These are phyloP conservation scores for Tetrapisispora nanseiensis DNA, from an alignment of 805 yeast species.

Conservation along the genomic window DNA sequence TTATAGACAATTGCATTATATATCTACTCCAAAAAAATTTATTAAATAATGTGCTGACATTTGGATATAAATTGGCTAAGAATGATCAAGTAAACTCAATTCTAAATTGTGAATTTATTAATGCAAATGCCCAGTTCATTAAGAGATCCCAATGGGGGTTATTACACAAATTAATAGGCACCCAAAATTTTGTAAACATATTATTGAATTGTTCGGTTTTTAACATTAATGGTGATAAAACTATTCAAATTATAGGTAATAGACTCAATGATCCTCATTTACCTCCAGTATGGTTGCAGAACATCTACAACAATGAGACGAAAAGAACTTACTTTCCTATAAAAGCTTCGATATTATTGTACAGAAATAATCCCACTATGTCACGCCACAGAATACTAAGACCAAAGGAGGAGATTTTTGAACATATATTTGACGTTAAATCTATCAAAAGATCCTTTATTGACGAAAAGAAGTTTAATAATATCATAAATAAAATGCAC, in stretches of 20 bases:
- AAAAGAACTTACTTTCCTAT: neutral
- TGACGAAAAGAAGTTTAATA: constrained; percentile 9
- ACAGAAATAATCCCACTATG: constrained; percentile 3
- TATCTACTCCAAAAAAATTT: constrained; percentile 23
- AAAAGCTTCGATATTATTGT: neutral
- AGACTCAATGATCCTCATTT: constrained; percentile 11
- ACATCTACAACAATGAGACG: neutral
- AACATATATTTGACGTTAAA: constrained; percentile 15
- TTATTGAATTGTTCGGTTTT: constrained; percentile 32
- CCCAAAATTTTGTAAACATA: constrained; percentile 31
- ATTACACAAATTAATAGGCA: constrained; percentile 34
- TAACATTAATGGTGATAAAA: constrained; percentile 5
- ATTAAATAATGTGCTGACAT: constrained; percentile 31
- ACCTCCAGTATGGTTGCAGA: constrained; percentile 11
- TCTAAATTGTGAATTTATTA: constrained; percentile 29
- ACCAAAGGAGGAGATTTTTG: constrained; percentile 7
- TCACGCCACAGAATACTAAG: constrained; percentile 6
- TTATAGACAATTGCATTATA: constrained; percentile 35
- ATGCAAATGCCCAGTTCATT: constrained; percentile 32
- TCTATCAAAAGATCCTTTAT: constrained; percentile 13
- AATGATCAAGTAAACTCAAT: constrained; percentile 19
- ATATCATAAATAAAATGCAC: constrained; percentile 13
- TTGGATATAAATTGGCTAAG: constrained; percentile 36
- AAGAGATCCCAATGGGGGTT: constrained; percentile 37
- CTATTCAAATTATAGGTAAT: constrained; percentile 19